Base-by-base conservation (phyloP, 73 alveolate species). In the Blepharisma japonicum region DNA sequence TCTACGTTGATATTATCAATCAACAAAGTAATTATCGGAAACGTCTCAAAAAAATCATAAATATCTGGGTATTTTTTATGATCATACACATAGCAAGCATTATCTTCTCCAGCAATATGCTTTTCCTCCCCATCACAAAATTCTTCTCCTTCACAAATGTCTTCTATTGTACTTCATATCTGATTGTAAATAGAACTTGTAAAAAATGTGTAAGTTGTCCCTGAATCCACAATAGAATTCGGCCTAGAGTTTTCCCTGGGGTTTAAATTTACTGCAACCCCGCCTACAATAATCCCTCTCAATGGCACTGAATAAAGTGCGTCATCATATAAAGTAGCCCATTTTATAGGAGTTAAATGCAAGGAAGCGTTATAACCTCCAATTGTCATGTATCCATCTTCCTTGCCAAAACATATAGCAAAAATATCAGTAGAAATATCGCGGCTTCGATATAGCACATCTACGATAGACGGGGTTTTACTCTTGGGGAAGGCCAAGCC, bases 381-480 rank as follows among this genome's bases (percentile, higher is more conserved):
- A 38, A 91, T 84, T 4, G 90, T 68, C 82, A 94, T 87, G 61
- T 82, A 89, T n/a, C 68, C 68, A 54, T 83, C 72, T 18, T 71
- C 74, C 6, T 72, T 42, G n/a, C 95, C 90, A 61, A 94, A 83
- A 74, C 98, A 94, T 27, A 94, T 53, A 6, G 94, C 48, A 74
- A 94, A 94, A 71, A 83, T 53, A 53, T 53, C 76, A 55, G 68
- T 2, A 20, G 87, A 55, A 9, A 86, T 78, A 51, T 86, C 80
- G 45, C 71, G 77, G 38, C 83, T 66, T n/a, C 76, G 56, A 27
- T 83, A 32, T 32, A 91, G 32, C 42, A 77, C 55, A 4, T 89
- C 85, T 53, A 89, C 89, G 45, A 92, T 86, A 23, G 76, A 71
- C 1, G 96, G 96, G 23, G 68, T n/a, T 53, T 53, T 18, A 39